Percentiles rank a stretch among this genome's conserved stretches.
phyloP scores from a whole-genome alignment of 1,139 yeast species.

The Lodderomyces elongisporus region DNA sequence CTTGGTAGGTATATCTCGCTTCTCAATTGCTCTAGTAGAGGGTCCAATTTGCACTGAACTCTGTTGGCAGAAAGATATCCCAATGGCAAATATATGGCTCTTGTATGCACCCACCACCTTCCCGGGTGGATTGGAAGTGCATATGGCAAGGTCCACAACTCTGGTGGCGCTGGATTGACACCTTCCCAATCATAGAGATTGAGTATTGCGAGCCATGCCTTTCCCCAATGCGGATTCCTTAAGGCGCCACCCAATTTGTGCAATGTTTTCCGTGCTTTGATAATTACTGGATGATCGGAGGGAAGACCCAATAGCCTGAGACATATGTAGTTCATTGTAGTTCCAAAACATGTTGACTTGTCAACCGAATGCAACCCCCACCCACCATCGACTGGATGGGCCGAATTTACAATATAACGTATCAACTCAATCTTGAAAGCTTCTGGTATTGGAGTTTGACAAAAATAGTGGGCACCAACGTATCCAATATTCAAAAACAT shows the following conservation, averaged over 20 bases:
- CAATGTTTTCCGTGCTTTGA: conserved; percentile 71
- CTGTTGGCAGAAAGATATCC: conserved; percentile 69
- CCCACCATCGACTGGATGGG: conserved; percentile 99
- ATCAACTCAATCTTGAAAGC: conserved; percentile 65
- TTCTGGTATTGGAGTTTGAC: conserved; percentile 64
- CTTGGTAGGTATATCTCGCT: conserved; percentile 61
- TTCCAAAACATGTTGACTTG: conserved; percentile 93
- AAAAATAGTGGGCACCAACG: conserved; percentile 67
- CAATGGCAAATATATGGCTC: conserved; percentile 85
- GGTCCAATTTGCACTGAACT: conserved; percentile 56
- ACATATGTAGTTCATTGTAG: conserved; percentile 77
- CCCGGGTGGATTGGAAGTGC: conserved; percentile 84
- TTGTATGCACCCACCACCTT: conserved; percentile 98
- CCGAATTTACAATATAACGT: conserved; percentile 77
- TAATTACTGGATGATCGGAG: conserved; percentile 70
- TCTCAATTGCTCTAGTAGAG: conserved; percentile 60
- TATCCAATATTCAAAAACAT: conserved; percentile 95
- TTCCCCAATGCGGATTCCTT: conserved; percentile 96
- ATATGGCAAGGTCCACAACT: conserved; percentile 85
- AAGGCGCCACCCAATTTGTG: conserved; percentile 81
- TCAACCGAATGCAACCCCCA: conserved; percentile 96
- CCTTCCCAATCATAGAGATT: conserved; percentile 93
- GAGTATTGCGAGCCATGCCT: conserved; percentile 78
- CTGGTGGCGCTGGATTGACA: conserved; percentile 97
- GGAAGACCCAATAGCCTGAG: conserved; percentile 74